A percentile compares a stretch with the other conserved stretches of the same genome.
Conservation (phyloP, 108 stramenopile genomes). For the Cylindrotheca closterium region DNA sequence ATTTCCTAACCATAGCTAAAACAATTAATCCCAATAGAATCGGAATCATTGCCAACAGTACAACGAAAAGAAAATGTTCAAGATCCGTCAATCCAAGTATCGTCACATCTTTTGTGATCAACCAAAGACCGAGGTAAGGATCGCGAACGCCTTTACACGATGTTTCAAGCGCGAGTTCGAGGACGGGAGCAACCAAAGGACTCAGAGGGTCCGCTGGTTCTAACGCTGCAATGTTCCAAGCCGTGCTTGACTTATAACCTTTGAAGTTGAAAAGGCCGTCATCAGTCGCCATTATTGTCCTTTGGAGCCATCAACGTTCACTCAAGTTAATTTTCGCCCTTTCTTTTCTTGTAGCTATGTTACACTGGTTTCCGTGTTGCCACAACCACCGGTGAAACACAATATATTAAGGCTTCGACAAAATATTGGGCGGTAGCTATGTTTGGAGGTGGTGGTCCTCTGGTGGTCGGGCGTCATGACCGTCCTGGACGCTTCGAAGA, state of each 20-base stretch:
- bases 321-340: background rate
- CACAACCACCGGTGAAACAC: slow-evolving; percentile 96
- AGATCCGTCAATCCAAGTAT: slow-evolving; percentile 86
- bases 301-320: no score
- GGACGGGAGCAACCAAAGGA: no score
- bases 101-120: slow-evolving; percentile 88
- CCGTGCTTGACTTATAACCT: no score
- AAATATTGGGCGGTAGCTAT: slow-evolving; percentile 97
- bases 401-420: slow-evolving; percentile 98
- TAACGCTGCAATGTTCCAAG: no score
- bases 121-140: slow-evolving; percentile 82
- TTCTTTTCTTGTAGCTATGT: slow-evolving; percentile 46
- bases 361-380: slow-evolving; percentile 87
- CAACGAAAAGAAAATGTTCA: slow-evolving; percentile 84
- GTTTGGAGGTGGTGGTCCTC: slow-evolving; percentile 92
- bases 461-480: slow-evolving; percentile 85
- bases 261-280: no score
- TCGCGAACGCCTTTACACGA: no score
- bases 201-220: no score
- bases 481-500: slow-evolving; percentile 85
- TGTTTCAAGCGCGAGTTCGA: no score
- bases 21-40: no score
- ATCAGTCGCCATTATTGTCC: no score
- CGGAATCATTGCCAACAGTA: no score
- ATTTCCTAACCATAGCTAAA: no score